A percentile compares a stretch with the other conserved stretches of the same genome.
Evolutionary conservation across 352 stramenopile species (phyloP).

Genomic region (Phytopythium aichiense): DNA sequence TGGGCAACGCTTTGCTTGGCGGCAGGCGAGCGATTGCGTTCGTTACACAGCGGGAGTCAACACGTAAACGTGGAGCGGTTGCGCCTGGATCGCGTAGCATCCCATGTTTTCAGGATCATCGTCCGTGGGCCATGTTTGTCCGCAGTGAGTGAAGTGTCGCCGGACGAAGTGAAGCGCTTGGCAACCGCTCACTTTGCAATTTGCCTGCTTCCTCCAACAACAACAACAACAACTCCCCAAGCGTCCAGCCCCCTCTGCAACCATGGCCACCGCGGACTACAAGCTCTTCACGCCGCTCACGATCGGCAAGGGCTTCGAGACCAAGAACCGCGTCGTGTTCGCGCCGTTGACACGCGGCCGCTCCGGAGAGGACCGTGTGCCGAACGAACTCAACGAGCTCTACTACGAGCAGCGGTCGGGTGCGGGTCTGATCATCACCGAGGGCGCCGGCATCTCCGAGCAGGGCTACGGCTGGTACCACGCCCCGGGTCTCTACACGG

Average conservation of each 20-base stretch:
- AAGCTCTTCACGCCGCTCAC: slow-evolving; percentile 38
- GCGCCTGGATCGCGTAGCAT: neutral
- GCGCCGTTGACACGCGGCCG: slow-evolving; percentile 46
- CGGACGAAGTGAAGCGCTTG: neutral
- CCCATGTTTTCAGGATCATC: neutral
- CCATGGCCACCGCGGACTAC: slow-evolving; percentile 15
- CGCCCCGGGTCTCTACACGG: slow-evolving; percentile 30
- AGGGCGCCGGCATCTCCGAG: slow-evolving; percentile 43
- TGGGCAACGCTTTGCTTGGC: neutral
- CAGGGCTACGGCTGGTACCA: slow-evolving; percentile 30
- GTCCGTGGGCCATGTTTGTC: neutral
- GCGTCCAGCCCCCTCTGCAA: slow-evolving; percentile 9
- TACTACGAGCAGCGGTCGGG: slow-evolving; percentile 64
- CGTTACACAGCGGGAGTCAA: neutral
- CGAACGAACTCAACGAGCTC: slow-evolving; percentile 40
- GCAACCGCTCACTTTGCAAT: slow-evolving; percentile 13
- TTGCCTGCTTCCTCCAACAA: slow-evolving; percentile 4
- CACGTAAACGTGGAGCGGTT: neutral
- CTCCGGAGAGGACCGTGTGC: slow-evolving; percentile 19
- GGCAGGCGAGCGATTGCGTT: neutral
- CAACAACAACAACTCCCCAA: neutral
- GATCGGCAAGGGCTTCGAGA: slow-evolving; percentile 26
- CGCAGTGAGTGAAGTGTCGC: too few relatives aligned
- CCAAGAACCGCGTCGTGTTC: slow-evolving; percentile 55
- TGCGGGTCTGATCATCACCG: slow-evolving; percentile 60